phyloP scores from a whole-genome alignment of 1,139 yeast species.

The Hemisphaericaspora lyxosophila region DNA sequence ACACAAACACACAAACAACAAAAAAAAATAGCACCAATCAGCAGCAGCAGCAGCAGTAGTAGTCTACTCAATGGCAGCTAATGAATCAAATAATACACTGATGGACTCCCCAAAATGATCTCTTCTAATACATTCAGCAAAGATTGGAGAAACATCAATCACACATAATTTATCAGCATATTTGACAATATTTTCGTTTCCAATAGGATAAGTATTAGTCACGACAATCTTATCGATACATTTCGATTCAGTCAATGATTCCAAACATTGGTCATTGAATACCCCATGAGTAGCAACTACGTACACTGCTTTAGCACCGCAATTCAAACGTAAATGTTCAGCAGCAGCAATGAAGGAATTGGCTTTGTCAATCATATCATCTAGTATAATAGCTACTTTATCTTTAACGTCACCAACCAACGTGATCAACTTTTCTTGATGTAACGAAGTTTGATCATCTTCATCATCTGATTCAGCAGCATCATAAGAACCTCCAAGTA shows the following conservation, averaged over 20 bases:
- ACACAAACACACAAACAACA: no score
- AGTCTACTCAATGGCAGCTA: constrained; percentile 63
- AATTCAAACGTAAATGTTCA: constrained; percentile 88
- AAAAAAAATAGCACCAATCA: constrained; percentile 6
- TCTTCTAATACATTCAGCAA: constrained; percentile 98
- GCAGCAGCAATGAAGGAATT: constrained; percentile 95
- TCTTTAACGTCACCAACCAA: constrained; percentile 93
- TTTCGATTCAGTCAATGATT: constrained; percentile 70
- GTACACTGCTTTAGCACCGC: constrained; percentile 91
- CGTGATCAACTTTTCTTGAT: constrained; percentile 87
- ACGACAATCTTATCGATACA: constrained; percentile 89
- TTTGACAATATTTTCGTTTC: constrained; percentile 54
- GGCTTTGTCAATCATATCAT: constrained; percentile 96
- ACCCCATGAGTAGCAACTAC: constrained; percentile 95
- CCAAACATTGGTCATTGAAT: constrained; percentile 83
- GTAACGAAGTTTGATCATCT: constrained; percentile 68
- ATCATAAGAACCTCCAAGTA: constrained; percentile 82
- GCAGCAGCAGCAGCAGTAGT: constrained; percentile 3
- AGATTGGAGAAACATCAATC: constrained; percentile 90
- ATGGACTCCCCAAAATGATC: constrained; percentile 98
- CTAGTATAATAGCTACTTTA: constrained; percentile 89
- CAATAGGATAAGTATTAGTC: constrained; percentile 93
- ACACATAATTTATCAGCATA: constrained; percentile 66
- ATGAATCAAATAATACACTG: constrained; percentile 84
- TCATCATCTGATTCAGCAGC: constrained; percentile 66